phyloP scores from a whole-genome alignment of 768 basidiomycete species.

The Crepidotus variabilis region DNA sequence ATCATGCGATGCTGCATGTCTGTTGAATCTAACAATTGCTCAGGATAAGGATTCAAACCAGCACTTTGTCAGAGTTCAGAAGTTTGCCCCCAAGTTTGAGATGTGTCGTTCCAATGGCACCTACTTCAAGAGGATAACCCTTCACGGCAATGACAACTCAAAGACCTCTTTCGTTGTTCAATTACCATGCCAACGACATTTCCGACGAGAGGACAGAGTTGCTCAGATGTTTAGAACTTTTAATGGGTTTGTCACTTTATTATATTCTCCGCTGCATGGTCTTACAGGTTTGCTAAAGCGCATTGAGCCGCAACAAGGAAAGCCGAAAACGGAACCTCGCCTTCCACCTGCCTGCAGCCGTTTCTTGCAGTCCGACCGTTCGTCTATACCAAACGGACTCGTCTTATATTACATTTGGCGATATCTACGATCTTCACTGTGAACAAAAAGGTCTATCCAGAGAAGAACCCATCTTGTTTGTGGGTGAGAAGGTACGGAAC shows the following conservation, averaged over 20 bases:
- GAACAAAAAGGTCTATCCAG: slow-evolving; percentile 67
- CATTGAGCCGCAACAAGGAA: slow-evolving; percentile 85
- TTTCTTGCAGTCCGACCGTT: slow-evolving; percentile 79
- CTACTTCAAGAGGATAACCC: slow-evolving; percentile 86
- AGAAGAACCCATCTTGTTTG: slow-evolving; percentile 85
- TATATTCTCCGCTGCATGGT: background rate
- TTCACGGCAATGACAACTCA: slow-evolving; percentile 91
- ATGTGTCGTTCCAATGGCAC: slow-evolving; percentile 82
- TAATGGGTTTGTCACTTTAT: slow-evolving; percentile 60
- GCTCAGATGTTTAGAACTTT: slow-evolving; percentile 93
- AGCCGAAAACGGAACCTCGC: slow-evolving; percentile 85
- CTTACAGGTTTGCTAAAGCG: slow-evolving; percentile 38
- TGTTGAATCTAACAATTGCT: slow-evolving; percentile 4
- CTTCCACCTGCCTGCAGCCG: slow-evolving; percentile 87
- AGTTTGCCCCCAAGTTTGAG: slow-evolving; percentile 89
- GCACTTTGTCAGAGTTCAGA: slow-evolving; percentile 85
- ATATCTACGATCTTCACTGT: slow-evolving; percentile 92
- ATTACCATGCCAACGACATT: slow-evolving; percentile 77
- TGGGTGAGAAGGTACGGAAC: slow-evolving; percentile 79
- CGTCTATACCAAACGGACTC: slow-evolving; percentile 90
- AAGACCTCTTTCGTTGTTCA: slow-evolving; percentile 89
- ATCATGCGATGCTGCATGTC: background rate
- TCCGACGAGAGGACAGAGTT: slow-evolving; percentile 88
- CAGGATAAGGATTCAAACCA: slow-evolving; percentile 95
- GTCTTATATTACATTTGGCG: slow-evolving; percentile 86